Percentiles rank a stretch among this genome's conserved stretches.
These are phyloP conservation scores for Ceratobasidium sp. DNA, from an alignment of 1,284 basidiomycete species.

Conservation along the genomic window DNA sequence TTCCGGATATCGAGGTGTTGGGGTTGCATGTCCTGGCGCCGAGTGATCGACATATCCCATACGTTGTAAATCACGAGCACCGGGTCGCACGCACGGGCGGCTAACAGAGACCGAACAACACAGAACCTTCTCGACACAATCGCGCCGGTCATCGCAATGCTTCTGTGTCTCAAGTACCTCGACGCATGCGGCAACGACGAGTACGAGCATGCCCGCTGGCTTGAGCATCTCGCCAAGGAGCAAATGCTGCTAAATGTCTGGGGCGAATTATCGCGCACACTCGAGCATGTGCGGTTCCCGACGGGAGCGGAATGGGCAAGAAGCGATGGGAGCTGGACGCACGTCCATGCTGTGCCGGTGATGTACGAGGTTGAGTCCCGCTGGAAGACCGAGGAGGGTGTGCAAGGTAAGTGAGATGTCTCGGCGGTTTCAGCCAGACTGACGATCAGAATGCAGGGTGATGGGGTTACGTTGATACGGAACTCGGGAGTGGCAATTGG, in stretches of 20 bases:
- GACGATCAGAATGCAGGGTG: neutral
- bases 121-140: slow-evolving; percentile 32
- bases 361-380: slow-evolving; percentile 24
- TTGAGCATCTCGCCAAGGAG: slow-evolving; percentile 26
- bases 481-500: neutral
- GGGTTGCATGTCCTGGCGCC: slow-evolving; percentile 34
- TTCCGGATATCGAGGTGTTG: slow-evolving; percentile 24
- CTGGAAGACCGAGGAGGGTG: too few relatives aligned
- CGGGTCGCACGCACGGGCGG: too few relatives aligned
- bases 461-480: neutral
- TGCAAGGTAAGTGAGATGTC: neutral
- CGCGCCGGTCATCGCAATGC: slow-evolving; percentile 19
- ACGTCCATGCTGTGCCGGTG: slow-evolving; percentile 14
- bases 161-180: slow-evolving; percentile 2
- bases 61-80: slow-evolving; percentile 26
- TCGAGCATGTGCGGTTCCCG: slow-evolving; percentile 25
- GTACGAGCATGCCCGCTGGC: slow-evolving; percentile 34
- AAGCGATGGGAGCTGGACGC: slow-evolving; percentile 2
- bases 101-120: neutral
- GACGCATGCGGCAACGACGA: slow-evolving; percentile 35
- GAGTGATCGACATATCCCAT: slow-evolving; percentile 32
- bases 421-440: neutral
- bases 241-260: slow-evolving; percentile 15
- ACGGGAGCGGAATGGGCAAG: slow-evolving; percentile 39
- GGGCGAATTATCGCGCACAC: slow-evolving; percentile 10